Percentiles rank a stretch among this genome's conserved stretches.
Evolutionary conservation across 306 rosid genomes (phyloP).

Genomic region (Vigna hirtella): DNA sequence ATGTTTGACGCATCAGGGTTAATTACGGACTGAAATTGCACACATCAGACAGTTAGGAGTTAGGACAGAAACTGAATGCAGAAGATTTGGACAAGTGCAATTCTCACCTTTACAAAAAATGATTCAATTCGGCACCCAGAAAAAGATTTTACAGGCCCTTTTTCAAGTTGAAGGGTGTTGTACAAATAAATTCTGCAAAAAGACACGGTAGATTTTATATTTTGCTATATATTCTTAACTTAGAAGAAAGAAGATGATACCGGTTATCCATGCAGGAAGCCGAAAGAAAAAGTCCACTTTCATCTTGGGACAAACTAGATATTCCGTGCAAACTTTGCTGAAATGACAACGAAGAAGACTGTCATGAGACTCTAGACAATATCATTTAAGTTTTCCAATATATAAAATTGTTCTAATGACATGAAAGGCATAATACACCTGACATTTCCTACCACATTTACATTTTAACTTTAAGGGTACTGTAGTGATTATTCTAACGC

Average conservation of each 20-base stretch:
- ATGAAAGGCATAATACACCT: conserved; percentile 16
- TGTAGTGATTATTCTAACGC: conserved; percentile 7
- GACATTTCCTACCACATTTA: conserved; percentile 18
- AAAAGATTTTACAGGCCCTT: conserved; percentile 77
- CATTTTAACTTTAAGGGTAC: background rate
- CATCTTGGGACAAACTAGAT: conserved; percentile 96
- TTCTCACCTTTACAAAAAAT: conserved; percentile 85
- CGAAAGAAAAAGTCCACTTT: conserved; percentile 74
- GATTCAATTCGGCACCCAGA: conserved; percentile 81
- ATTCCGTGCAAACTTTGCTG: conserved; percentile 90
- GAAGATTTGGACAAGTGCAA: background rate
- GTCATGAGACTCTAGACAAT: conserved; percentile 19
- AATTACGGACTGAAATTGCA: conserved; percentile 72
- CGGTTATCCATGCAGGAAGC: conserved; percentile 96
- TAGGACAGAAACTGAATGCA: conserved; percentile 16
- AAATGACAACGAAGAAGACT: conserved; percentile 39
- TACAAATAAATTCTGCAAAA: conserved; percentile 77
- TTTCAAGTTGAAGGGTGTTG: conserved; percentile 80
- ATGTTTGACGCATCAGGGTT: conserved; percentile 86
- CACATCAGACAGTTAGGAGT: conserved; percentile 16
- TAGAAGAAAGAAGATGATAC: conserved; percentile 49
- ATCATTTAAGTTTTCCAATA: conserved; percentile 17
- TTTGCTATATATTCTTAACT: background rate
- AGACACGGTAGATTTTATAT: background rate
- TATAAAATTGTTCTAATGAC: conserved; percentile 5